Evolutionary conservation across 2,329 filamentous ascomycete species (phyloP), one percentile per base, ranked within the genome.

Genomic region (Neoascochyta sp.): DNA sequence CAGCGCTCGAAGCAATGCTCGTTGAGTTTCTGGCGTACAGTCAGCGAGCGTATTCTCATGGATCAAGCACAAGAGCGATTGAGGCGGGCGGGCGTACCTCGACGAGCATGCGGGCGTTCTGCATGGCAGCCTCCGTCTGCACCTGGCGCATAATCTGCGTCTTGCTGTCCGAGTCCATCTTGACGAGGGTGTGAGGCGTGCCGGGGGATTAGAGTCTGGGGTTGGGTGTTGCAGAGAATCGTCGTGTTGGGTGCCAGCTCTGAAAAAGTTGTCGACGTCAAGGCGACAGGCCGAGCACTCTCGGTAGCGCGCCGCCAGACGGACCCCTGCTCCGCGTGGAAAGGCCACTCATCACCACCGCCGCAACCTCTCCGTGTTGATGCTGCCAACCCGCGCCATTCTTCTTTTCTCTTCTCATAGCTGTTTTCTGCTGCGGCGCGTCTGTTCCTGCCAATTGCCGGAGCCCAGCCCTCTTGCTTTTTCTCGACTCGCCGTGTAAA

Each of bases 1-100:
- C 71, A 74, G 52, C 69, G 68, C 43, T 73, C 69, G 63, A 74
- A 75, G 61, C 71, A 74, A 60, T 74, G 69, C 47, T 73, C 69
- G 59, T 74, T 74, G 43, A 75, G 60, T 67, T 74, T 74, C 70
- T 73, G 36, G 5, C 1, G 7, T 2, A 4, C 4, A 7, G 18
- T 22, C n/a, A 13, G n/a, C n/a, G 21, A n/a, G n/a, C 11, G 24
- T 36, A 16, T 34, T 12, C 14, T 17, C 15, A 9, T 11, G 15
- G 8, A n/a, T 3, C 3, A 25, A 34, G 18, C 6, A 21, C 12
- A 3, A 25, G 12, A 11, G 9, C 22, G 28, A 36, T 16, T 17
- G 29, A 13, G 10, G 8, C n/a, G n/a, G 7, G 19, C 18, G 18
- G 7, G 5, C 3, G 7, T 52, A 70, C 68, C 47, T 73, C 69